Percentiles rank a stretch among this genome's conserved stretches.
Conservation (phyloP, 2,329 filamentous ascomycete genomes). For the Fonsecaea pedrosoi region DNA sequence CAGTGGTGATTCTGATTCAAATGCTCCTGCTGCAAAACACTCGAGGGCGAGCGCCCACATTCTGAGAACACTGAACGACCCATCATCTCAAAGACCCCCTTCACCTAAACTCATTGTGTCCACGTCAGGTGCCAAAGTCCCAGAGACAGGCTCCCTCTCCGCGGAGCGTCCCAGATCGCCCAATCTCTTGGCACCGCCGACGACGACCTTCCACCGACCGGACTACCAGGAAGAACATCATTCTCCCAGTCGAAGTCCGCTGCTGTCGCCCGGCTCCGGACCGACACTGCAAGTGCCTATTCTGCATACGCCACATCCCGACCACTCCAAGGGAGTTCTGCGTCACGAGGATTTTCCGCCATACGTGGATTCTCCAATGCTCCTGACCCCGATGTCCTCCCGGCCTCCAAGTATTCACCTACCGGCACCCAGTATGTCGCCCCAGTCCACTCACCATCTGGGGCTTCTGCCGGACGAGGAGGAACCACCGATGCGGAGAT, state of each 20-base stretch:
- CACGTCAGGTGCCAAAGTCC: slow-evolving; percentile 46
- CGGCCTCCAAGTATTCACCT: slow-evolving; percentile 63
- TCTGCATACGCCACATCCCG: slow-evolving; percentile 34
- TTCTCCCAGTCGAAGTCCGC: slow-evolving; percentile 24
- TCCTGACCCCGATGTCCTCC: slow-evolving; percentile 52
- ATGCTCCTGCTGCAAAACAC: neutral
- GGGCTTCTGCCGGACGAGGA: slow-evolving; percentile 50
- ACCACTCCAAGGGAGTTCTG: slow-evolving; percentile 46
- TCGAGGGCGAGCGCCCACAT: slow-evolving; percentile 30
- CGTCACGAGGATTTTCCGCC: slow-evolving; percentile 69
- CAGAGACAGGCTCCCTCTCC: slow-evolving; percentile 42
- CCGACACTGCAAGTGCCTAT: slow-evolving; percentile 33
- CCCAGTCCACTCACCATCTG: slow-evolving; percentile 50
- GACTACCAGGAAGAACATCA: slow-evolving; percentile 47
- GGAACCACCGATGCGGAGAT: slow-evolving; percentile 48
- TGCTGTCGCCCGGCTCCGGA: slow-evolving; percentile 22
- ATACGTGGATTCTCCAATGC: slow-evolving; percentile 66
- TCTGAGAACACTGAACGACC: slow-evolving; percentile 32
- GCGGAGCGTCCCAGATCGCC: slow-evolving; percentile 25
- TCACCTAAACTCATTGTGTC: slow-evolving; percentile 51
- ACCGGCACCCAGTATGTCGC: slow-evolving; percentile 58
- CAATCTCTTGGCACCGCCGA: slow-evolving; percentile 35
- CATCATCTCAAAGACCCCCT: slow-evolving; percentile 36
- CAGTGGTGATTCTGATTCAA: slow-evolving; percentile 23
- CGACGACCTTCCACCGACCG: slow-evolving; percentile 40